Conservation (phyloP, 129 eudicot species). For the Tanacetum coccineum region DNA sequence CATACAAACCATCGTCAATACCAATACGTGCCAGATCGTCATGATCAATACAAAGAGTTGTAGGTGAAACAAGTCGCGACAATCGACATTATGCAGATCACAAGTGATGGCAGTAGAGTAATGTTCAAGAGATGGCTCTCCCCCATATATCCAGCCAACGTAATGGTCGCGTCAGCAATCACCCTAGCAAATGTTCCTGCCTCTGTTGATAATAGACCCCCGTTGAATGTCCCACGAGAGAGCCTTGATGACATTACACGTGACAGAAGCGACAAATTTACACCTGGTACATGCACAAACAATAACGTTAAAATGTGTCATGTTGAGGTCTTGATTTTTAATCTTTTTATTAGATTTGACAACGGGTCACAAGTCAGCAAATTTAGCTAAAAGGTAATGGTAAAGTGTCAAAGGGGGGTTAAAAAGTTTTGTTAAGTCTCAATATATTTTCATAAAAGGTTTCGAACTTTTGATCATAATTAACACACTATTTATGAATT, state of each 20-base stretch:
- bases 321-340: background rate
- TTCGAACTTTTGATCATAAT: too few species aligned
- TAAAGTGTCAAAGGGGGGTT: too few species aligned
- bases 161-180: slow-evolving; percentile 84
- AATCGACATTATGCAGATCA: slow-evolving; percentile 71
- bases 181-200: slow-evolving; percentile 96
- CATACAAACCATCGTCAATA: background rate
- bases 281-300: slow-evolving; percentile 41
- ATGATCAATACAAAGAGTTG: slow-evolving; percentile 62
- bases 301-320: background rate
- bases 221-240: slow-evolving; percentile 93
- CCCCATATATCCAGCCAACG: slow-evolving; percentile 71
- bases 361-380: too few species aligned
- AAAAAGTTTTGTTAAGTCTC: too few species aligned
- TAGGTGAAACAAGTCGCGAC: slow-evolving; percentile 81
- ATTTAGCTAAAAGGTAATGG: too few species aligned
- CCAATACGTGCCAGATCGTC: background rate
- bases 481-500: background rate
- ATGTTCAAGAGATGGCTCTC: slow-evolving; percentile 55
- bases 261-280: slow-evolving; percentile 79
- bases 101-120: slow-evolving; percentile 74
- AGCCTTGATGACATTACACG: slow-evolving; percentile 98
- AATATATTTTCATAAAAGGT: too few species aligned
- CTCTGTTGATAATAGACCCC: slow-evolving; percentile 83
- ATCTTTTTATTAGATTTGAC: too few species aligned